Base-by-base conservation (phyloP, 257 asterid species). In the Forsythia viridissima region DNA sequence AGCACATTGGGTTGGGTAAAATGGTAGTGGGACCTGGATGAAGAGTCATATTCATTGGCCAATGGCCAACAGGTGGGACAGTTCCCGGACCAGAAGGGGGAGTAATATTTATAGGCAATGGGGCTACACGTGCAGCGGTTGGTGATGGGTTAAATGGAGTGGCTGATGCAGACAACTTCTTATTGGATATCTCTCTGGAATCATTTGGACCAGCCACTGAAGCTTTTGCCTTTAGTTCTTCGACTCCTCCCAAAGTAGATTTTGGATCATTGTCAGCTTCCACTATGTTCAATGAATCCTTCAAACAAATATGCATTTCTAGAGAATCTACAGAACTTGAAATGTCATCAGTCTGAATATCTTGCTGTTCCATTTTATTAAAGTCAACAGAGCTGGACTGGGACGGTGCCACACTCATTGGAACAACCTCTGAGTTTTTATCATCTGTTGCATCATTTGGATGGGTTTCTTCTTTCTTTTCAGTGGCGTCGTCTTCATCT, bases 121-220 rank as follows among this genome's bases (percentile, higher is more conserved):
- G 95, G n/a, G 93, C 86, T 57, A 84, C 80, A 8, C 91, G 93
- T 36, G 94, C 84, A 77, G 83, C 66, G 30, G 87, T 83, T 34
- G 90, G 77, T 34, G 99, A 89, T 74, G 99, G 99, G 79, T 89
- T 93, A 84, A 93, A 95, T 24, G 99, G 99, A 83, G 97, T 92
- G 71, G 99, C 99, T 55, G 94, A 92, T 66, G 99, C 99, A 75
- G 99, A 95, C 79, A 95, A 79, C 90, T 93, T 94, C 87, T 87
- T 93, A 80, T 83, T 85, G 41, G 93, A 80, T 81, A 82, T 82
- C 79, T 94, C 97, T 79, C 86, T 89, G 48, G 85, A 78, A 82
- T 92, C 97, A 84, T 73, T 82, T 52, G 87, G 80, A 80, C 74
- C 77, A 42, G 85, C 76, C 68, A 69, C 82, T 30, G 86, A 77